phyloP scores from a whole-genome alignment of 371 early-diverging fungal species.

The Chytridium lagenaria region DNA sequence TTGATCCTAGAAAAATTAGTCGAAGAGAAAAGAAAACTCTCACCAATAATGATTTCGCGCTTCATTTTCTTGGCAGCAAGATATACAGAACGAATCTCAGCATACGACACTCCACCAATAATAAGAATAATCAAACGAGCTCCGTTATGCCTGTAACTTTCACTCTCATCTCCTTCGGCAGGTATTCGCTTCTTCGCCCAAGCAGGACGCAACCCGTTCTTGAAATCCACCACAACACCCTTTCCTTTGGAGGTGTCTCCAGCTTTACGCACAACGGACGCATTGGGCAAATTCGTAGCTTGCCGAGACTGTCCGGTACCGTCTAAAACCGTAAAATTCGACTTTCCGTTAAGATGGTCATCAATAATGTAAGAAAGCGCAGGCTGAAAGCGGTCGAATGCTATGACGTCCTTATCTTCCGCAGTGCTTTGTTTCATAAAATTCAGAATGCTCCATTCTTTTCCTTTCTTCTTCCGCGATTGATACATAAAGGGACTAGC shows the following conservation, averaged over 20 bases:
- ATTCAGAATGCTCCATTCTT: slow-evolving; percentile 1
- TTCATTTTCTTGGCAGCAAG: slow-evolving; percentile 71
- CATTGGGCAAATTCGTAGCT: not conserved
- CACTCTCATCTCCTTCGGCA: slow-evolving; percentile 22
- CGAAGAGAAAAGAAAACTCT: not conserved
- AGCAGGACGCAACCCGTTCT: slow-evolving; percentile 8
- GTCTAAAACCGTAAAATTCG: slow-evolving; percentile 1
- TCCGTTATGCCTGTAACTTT: slow-evolving; percentile 53
- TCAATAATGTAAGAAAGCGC: slow-evolving; percentile 15
- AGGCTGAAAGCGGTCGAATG: slow-evolving; percentile 26
- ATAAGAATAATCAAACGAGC: slow-evolving; percentile 77
- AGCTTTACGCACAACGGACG: slow-evolving; percentile 1
- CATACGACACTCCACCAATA: slow-evolving; percentile 90
- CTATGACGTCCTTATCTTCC: slow-evolving; percentile 4
- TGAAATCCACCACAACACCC: slow-evolving; percentile 29
- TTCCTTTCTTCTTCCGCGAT: slow-evolving; percentile 14
- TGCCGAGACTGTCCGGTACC: not conserved
- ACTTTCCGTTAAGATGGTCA: slow-evolving; percentile 21
- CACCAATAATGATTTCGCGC: slow-evolving; percentile 72
- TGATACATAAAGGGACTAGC: slow-evolving; percentile 1
- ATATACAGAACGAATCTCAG: slow-evolving; percentile 87
- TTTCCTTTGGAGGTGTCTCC: slow-evolving; percentile 9
- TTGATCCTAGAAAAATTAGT: slow-evolving; percentile 62
- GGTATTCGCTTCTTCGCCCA: slow-evolving; percentile 18
- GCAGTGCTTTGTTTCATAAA: not conserved